Evolutionary conservation across 345 rosid species (phyloP).

Genomic region (Euphorbia tirucalli): DNA sequence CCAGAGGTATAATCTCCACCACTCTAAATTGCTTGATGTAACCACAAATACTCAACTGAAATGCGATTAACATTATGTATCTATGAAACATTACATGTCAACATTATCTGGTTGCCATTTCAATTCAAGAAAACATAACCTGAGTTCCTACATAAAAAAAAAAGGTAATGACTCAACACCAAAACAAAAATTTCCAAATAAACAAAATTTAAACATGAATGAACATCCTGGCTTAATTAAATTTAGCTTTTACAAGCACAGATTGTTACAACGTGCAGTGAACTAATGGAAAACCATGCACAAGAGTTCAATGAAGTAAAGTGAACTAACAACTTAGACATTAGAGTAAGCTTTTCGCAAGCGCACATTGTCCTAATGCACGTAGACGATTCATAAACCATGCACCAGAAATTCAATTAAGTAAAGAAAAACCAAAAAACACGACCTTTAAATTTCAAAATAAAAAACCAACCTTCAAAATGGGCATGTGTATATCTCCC

Average conservation of each 20-base stretch:
- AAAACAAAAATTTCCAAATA: constrained; percentile 15
- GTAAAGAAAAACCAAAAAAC: constrained; percentile 15
- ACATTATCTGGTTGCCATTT: not conserved
- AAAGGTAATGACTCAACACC: constrained; percentile 11
- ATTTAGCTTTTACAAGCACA: constrained; percentile 3
- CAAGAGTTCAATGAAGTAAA: constrained; percentile 6
- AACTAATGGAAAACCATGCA: not conserved
- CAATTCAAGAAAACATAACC: constrained; percentile 9
- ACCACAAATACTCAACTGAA: not conserved
- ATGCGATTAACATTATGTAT: not conserved
- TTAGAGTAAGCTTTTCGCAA: constrained; percentile 7
- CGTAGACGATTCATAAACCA: not conserved
- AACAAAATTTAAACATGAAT: not conserved
- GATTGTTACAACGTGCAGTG: not conserved
- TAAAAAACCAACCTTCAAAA: constrained; percentile 77
- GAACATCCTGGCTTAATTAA: not conserved
- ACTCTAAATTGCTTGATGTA: not conserved
- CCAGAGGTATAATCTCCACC: not conserved
- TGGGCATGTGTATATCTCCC: constrained; percentile 88
- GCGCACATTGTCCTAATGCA: constrained; percentile 4
- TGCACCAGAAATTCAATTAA: not conserved
- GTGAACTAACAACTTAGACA: not conserved
- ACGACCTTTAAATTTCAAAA: constrained; percentile 3
- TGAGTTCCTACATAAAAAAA: not conserved
- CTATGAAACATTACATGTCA: not conserved